Evolutionary conservation across 2,329 filamentous ascomycete genomes (phyloP).

Genomic region (Trichoderma sp.): DNA sequence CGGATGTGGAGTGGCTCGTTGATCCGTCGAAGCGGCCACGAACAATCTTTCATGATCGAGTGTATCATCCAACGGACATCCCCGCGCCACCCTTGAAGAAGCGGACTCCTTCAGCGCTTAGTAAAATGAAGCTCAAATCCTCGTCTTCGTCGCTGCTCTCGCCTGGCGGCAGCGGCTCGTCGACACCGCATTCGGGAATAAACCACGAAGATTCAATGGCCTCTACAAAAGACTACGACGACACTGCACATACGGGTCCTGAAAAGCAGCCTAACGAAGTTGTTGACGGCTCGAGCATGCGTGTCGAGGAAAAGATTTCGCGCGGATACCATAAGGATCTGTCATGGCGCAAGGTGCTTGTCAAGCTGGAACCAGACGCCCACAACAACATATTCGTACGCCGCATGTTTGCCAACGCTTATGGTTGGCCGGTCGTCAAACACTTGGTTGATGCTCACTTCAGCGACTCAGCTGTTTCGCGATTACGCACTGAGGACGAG

Average conservation of each 20-base stretch:
- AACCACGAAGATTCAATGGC: slow-evolving; percentile 46
- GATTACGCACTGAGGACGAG: slow-evolving; percentile 68
- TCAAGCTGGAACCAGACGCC: slow-evolving; percentile 92
- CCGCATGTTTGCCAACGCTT: slow-evolving; percentile 94
- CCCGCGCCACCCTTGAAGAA: slow-evolving; percentile 73
- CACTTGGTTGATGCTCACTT: slow-evolving; percentile 96
- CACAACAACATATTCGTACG: slow-evolving; percentile 99
- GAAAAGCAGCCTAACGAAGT: slow-evolving; percentile 42
- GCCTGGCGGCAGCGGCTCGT: slow-evolving; percentile 32
- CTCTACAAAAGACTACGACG: slow-evolving; percentile 55
- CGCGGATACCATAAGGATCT: slow-evolving; percentile 90
- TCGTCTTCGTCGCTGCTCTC: slow-evolving; percentile 26
- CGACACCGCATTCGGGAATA: slow-evolving; percentile 39
- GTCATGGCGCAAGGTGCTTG: slow-evolving; percentile 95
- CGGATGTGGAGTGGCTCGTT: slow-evolving; percentile 76
- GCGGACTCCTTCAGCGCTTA: slow-evolving; percentile 43
- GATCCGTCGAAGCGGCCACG: slow-evolving; percentile 79
- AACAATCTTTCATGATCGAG: slow-evolving; percentile 94
- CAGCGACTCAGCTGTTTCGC: slow-evolving; percentile 64
- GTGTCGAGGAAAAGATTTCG: slow-evolving; percentile 96
- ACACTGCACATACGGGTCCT: slow-evolving; percentile 49
- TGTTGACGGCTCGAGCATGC: slow-evolving; percentile 69
- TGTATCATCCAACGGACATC: slow-evolving; percentile 93
- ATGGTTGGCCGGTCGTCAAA: slow-evolving; percentile 95
- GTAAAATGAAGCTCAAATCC: slow-evolving; percentile 33